phyloP scores from a whole-genome alignment of 495 filamentous ascomycete genomes.

The Penicillium steckii region DNA sequence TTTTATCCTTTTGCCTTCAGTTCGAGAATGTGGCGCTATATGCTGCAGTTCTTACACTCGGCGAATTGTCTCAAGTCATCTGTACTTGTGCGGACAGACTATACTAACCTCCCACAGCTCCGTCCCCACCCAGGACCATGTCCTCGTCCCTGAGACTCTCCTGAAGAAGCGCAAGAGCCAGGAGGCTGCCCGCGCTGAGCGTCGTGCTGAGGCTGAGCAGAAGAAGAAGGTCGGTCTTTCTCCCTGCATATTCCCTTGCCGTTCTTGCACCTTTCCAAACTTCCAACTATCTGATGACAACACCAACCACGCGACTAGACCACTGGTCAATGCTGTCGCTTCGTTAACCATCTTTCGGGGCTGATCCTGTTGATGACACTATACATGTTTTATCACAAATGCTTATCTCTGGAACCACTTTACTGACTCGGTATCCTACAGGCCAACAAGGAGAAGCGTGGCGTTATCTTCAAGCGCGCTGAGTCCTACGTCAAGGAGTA shows the following conservation, averaged over 20 bases:
- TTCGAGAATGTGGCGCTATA: conserved; percentile 84
- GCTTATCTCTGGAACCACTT: conserved; percentile 10
- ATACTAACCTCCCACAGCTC: conserved; percentile 71
- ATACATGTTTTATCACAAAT: conserved; percentile 12
- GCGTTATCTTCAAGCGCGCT: conserved; percentile 98
- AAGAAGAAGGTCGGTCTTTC: conserved; percentile 78
- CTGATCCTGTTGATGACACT: conserved; percentile 62
- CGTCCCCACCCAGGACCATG: conserved; percentile 85
- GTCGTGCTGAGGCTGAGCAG: conserved; percentile 73
- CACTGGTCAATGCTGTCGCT: conserved; percentile 90
- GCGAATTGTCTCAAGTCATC: conserved; percentile 64
- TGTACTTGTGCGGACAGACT: conserved; percentile 65
- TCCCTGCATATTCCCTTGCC: background rate
- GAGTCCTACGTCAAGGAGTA: conserved; percentile 99
- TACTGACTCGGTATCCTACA: conserved; percentile 51
- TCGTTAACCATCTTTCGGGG: conserved; percentile 99
- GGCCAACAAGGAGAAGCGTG: conserved; percentile 96
- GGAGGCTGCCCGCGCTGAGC: conserved; percentile 94
- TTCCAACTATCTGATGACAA: conserved; percentile 66
- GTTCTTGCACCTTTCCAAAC: background rate
- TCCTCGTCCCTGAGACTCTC: conserved; percentile 95
- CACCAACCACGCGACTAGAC: conserved; percentile 86
- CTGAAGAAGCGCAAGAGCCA: conserved; percentile 99
- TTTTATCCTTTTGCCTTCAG: conserved; percentile 48
- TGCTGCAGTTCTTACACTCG: conserved; percentile 87